Percentiles rank a stretch among this genome's conserved stretches.
These are phyloP conservation scores for Aspergillus neoniger DNA, from an alignment of 2,329 filamentous ascomycete genomes.

Conservation along the genomic window DNA sequence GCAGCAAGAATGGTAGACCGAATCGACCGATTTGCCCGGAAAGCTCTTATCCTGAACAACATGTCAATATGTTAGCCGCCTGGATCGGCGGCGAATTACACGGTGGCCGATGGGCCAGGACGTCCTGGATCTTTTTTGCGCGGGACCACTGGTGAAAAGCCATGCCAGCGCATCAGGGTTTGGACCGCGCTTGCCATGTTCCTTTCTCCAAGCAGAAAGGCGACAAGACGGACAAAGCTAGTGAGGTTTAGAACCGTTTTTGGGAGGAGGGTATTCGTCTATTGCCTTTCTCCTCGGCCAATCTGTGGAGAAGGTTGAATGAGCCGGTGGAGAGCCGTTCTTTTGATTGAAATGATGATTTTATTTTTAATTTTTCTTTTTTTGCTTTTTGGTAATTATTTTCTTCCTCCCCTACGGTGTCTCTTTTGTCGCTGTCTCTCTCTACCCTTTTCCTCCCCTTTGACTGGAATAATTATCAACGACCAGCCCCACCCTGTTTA, in stretches of 20 bases:
- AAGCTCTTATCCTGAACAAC: constrained; percentile 20
- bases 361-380: constrained; percentile 13
- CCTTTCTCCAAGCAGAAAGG: constrained; percentile 19
- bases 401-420: constrained; percentile 10
- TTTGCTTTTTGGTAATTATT: not conserved
- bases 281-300: constrained; percentile 9
- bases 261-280: no score
- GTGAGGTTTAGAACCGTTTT: constrained; percentile 18
- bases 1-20: constrained; percentile 22
- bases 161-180: constrained; percentile 80
- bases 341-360: constrained; percentile 14
- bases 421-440: constrained; percentile 5
- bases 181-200: constrained; percentile 26
- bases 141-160: constrained; percentile 78
- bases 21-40: constrained; percentile 18
- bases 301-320: constrained; percentile 23
- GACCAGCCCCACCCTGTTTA: constrained; percentile 35
- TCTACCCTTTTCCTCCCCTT: constrained; percentile 9
- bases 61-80: constrained; percentile 33
- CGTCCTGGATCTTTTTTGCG: constrained; percentile 56
- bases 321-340: constrained; percentile 22
- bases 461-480: constrained; percentile 13
- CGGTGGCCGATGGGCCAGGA: constrained; percentile 50
- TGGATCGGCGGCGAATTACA: constrained; percentile 42
- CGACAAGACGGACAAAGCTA: constrained; percentile 20